phyloP scores from a whole-genome alignment of 192 early-diverging fungal genomes.

The Geranomyces michiganensis region DNA sequence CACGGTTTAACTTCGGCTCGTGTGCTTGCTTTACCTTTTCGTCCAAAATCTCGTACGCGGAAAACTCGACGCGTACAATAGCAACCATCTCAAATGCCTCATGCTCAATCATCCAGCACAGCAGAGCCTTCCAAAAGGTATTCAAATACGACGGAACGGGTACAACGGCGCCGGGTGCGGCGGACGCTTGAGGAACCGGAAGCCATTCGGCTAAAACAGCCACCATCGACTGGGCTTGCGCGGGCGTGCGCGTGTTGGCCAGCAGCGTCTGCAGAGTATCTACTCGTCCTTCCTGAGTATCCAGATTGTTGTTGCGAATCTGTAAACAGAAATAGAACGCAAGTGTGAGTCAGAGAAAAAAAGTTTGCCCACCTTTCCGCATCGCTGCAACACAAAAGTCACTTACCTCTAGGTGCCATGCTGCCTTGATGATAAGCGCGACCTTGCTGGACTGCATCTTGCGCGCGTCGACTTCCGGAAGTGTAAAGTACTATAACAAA shows the following conservation, averaged over 20 bases:
- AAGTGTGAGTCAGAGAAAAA: neutral
- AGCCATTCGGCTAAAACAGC: constrained; percentile 30
- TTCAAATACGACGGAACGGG: constrained; percentile 20
- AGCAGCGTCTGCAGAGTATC: constrained; percentile 16
- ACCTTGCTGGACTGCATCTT: constrained; percentile 35
- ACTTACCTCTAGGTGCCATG: constrained; percentile 36
- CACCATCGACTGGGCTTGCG: constrained; percentile 25
- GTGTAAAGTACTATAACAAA: constrained; percentile 26
- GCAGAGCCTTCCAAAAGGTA: constrained; percentile 14
- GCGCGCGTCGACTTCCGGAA: constrained; percentile 20
- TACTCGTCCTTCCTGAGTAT: neutral
- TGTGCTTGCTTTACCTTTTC: constrained; percentile 11
- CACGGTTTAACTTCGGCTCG: too few relatives aligned
- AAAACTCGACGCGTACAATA: constrained; percentile 19
- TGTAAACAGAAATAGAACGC: too few relatives aligned
- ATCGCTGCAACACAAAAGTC: neutral
- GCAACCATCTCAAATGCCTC: constrained; percentile 15
- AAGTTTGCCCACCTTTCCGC: neutral
- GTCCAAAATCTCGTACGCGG: constrained; percentile 14
- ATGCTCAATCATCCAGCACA: constrained; percentile 31
- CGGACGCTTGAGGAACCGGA: neutral
- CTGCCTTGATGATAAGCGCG: constrained; percentile 19
- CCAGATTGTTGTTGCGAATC: neutral
- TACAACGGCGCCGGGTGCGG: neutral
- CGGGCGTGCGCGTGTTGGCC: neutral